Evolutionary conservation across 1,284 basidiomycete genomes (phyloP), one percentile per base, ranked within the genome.

Genomic region (Boletellus deceptivus): DNA sequence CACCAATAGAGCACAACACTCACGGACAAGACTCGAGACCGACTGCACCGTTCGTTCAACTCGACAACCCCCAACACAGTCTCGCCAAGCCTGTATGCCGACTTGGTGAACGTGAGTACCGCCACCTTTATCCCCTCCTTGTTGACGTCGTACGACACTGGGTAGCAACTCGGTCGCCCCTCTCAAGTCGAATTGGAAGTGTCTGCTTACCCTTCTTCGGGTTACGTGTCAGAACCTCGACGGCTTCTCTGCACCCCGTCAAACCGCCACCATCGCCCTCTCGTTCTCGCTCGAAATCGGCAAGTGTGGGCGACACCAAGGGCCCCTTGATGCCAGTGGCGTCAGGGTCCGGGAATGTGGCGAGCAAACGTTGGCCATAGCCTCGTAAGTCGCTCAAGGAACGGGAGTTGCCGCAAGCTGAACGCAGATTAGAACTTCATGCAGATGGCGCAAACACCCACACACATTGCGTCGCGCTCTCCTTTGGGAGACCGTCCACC

Each of bases 81-180:
- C 72, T 97, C 94, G 4, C 93, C 93, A 0, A 96, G 79, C 20
- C 94, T 74, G 69, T 91, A 96, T 2, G 89, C 88, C 36, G 86
- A 86, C 72, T 96, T 97, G 37, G 89, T 83, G 56, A 97, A 89
- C 0, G 93, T 95, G n/a, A 97, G 71, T 25, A 90, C 84, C 2
- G 93, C 93, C 47, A 96, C 91, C 39, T 85, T 82, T 45, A 89
- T 79, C 0, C 89, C 91, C 43, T 94, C 90, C 72, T 96, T 94
- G 62, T 85, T 88, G 53, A 97, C 92, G 70, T 97, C 93, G 70
- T 91, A 96, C 0, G 92, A 93, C 31, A 87, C 92, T 94, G 56
- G 25, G 14, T n/a, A 29, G 18, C 13, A 27, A 6, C 37, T 49
- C 29, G 40, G 46, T 52, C 38, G 22, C n/a, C 6, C 38, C 16